Percentiles rank a stretch among this genome's conserved stretches.
Evolutionary conservation across 768 basidiomycete species (phyloP).

Genomic region (Pleurotus djamor): DNA sequence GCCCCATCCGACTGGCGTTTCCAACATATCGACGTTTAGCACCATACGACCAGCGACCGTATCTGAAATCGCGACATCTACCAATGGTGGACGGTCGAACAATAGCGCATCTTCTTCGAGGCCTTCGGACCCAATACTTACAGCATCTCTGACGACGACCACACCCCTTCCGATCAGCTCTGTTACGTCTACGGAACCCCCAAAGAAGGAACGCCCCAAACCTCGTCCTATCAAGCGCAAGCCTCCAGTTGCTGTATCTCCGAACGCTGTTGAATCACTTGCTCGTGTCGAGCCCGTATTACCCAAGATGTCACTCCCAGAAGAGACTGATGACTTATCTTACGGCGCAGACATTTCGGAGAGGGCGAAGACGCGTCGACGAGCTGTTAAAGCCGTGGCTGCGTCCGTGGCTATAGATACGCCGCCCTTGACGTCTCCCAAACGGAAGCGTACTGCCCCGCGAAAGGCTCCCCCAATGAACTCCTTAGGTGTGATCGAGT

Average conservation of each 20-base stretch:
- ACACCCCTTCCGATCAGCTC: neutral
- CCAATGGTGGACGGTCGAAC: too few species aligned
- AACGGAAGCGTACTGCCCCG: neutral
- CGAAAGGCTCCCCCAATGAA: neutral
- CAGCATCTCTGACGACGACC: neutral
- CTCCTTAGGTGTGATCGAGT: conserved; percentile 37
- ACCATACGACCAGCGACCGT: too few species aligned
- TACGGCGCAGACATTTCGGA: conserved; percentile 46
- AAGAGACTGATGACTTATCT: conserved; percentile 10
- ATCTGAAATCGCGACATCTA: too few species aligned
- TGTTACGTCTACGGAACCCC: neutral
- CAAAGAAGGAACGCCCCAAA: neutral
- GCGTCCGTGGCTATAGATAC: neutral
- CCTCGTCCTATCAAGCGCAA: neutral
- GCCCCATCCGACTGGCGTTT: too few species aligned
- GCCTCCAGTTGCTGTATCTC: neutral
- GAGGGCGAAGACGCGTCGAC: conserved; percentile 53
- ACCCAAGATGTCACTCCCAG: conserved; percentile 1
- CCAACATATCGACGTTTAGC: too few species aligned
- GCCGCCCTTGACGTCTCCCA: neutral
- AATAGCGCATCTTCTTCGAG: too few species aligned
- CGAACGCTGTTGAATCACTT: conserved; percentile 10
- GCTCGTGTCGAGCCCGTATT: neutral
- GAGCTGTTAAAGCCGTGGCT: conserved; percentile 21
- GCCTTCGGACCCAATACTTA: neutral